phyloP scores from a whole-genome alignment of 2,329 filamentous ascomycete genomes.

The Aspergillus glaucus region DNA sequence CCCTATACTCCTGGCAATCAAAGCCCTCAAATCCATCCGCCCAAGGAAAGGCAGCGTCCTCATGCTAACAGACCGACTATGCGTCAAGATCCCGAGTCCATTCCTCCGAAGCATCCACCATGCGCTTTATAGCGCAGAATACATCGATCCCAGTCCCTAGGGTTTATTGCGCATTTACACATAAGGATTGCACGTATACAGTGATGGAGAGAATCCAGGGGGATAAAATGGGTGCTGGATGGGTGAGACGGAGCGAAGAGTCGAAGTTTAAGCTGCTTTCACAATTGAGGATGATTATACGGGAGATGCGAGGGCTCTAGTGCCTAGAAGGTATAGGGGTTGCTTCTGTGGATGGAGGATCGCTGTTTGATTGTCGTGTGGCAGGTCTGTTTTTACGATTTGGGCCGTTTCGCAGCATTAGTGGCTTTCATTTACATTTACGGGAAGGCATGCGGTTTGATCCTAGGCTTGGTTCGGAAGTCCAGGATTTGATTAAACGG shows the following conservation, averaged over 20 bases:
- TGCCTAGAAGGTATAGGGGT: conserved; percentile 19
- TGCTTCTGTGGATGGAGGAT: conserved; percentile 26
- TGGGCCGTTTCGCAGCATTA: conserved; percentile 25
- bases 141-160: conserved; percentile 36
- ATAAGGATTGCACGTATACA: conserved; percentile 28
- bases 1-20: conserved; percentile 17
- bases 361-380: conserved; percentile 27
- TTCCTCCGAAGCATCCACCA: conserved; percentile 28
- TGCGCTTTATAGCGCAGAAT: conserved; percentile 30
- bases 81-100: conserved; percentile 26
- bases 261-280: conserved; percentile 31
- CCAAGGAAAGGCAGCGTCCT: conserved; percentile 20
- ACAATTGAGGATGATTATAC: conserved; percentile 23
- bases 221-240: conserved; percentile 26
- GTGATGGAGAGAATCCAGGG: conserved; percentile 37
- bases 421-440: conserved; percentile 35
- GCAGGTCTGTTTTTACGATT: conserved; percentile 17
- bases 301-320: conserved; percentile 24
- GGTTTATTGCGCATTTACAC: conserved; percentile 32
- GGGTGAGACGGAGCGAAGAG: conserved; percentile 24
- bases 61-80: conserved; percentile 22
- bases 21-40: conserved; percentile 13
- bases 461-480: conserved; percentile 14
- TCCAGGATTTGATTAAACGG: conserved; percentile 29
- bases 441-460: conserved; percentile 24